These are phyloP conservation scores for Epichloe gansuensis DNA, from an alignment of 2,329 filamentous ascomycete species.

Conservation along the genomic window DNA sequence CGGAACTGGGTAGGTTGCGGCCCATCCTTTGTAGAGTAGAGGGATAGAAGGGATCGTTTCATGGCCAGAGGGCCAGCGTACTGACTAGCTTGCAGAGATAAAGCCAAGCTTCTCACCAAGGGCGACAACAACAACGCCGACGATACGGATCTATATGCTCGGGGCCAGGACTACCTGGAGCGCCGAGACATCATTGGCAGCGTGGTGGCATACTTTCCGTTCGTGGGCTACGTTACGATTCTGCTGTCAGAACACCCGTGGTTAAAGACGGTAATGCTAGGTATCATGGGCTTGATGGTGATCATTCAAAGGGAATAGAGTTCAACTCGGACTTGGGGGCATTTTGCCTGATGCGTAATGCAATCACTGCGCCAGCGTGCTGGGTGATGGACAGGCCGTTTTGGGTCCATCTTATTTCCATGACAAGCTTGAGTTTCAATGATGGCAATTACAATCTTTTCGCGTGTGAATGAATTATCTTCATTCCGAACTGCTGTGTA, in stretches of 20 bases:
- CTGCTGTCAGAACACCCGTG: conserved; percentile 90
- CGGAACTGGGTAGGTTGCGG: conserved; percentile 36
- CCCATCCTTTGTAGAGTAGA: conserved; percentile 1
- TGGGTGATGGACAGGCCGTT: not conserved
- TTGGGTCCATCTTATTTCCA: no score
- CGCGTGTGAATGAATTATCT: no score
- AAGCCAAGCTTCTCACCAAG: conserved; percentile 78
- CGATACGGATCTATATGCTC: conserved; percentile 78
- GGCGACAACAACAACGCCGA: conserved; percentile 94
- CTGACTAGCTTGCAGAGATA: conserved; percentile 25
- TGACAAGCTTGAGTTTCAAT: no score
- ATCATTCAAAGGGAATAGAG: conserved; percentile 75
- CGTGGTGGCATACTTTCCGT: conserved; percentile 83
- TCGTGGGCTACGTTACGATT: conserved; percentile 95
- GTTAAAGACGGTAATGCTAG: conserved; percentile 91
- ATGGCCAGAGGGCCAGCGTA: not conserved
- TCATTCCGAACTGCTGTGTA: no score
- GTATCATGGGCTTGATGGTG: conserved; percentile 88
- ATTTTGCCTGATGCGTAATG: not conserved
- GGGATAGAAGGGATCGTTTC: no score
- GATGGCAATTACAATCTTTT: no score
- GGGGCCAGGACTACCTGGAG: conserved; percentile 75
- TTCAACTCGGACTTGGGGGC: not conserved
- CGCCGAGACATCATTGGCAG: conserved; percentile 87
- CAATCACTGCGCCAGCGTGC: not conserved